Percentiles rank a stretch among this genome's conserved stretches.
These are phyloP conservation scores for Ceratocystiopsis sp. DNA, from an alignment of 2,329 filamentous ascomycete species.

Conservation along the genomic window DNA sequence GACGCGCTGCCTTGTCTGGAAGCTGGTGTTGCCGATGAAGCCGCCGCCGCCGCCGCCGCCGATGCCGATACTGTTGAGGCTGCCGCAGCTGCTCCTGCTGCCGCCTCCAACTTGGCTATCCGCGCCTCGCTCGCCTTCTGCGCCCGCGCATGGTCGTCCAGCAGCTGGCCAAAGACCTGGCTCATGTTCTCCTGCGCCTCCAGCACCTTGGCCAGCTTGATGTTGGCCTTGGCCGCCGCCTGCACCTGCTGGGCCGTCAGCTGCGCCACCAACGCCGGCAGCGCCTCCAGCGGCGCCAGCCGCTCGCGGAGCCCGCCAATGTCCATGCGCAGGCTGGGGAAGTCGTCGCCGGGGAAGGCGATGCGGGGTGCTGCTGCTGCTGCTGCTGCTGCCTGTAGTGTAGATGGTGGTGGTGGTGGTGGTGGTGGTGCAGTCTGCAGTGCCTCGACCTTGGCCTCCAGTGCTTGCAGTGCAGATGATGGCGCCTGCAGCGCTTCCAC, in stretches of 20 bases:
- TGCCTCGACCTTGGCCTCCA: neutral
- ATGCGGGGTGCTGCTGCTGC: neutral
- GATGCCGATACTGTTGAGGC: too few species aligned
- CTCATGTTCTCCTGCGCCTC: neutral
- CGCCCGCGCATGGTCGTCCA: neutral
- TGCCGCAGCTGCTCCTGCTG: too few species aligned
- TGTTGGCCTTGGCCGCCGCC: too few species aligned
- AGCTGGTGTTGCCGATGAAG: too few species aligned
- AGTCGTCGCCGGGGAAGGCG: conserved; percentile 8
- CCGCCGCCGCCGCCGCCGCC: too few species aligned
- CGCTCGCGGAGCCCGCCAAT: conserved; percentile 5
- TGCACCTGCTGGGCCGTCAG: neutral
- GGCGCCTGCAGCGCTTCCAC: too few species aligned
- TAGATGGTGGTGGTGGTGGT: too few species aligned
- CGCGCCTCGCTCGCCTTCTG: neutral
- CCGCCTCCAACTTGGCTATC: neutral
- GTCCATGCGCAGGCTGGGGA: conserved; percentile 5
- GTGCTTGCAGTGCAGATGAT: too few species aligned
- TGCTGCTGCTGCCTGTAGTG: neutral
- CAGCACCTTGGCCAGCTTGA: neutral
- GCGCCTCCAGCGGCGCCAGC: neutral
- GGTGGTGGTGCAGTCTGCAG: neutral
- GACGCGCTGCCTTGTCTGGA: too few species aligned
- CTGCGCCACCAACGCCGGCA: neutral
- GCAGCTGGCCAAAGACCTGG: neutral